A percentile compares a stretch with the other conserved stretches of the same genome.
Conservation (phyloP, 495 filamentous ascomycete species). For the Ramalina peruviana region DNA sequence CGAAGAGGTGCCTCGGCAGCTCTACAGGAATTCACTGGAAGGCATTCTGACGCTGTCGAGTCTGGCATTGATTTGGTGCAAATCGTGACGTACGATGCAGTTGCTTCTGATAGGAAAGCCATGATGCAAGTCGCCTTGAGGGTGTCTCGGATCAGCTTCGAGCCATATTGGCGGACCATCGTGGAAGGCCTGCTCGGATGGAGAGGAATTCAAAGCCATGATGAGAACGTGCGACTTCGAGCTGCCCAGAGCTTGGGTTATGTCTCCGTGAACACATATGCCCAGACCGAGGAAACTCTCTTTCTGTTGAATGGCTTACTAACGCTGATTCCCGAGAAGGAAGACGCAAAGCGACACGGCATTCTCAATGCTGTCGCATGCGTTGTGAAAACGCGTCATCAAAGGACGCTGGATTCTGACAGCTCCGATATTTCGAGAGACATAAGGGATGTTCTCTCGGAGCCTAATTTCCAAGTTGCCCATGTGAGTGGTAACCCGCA, state of each 20-base stretch:
- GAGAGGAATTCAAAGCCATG: constrained; percentile 70
- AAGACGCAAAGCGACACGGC: constrained; percentile 2
- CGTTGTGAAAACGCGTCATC: background rate
- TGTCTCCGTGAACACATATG: constrained; percentile 30
- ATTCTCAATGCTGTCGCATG: constrained; percentile 8
- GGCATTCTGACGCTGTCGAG: constrained; percentile 71
- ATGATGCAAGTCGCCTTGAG: constrained; percentile 59
- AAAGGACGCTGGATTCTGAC: background rate
- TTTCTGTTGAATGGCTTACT: constrained; percentile 1
- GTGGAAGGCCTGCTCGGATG: constrained; percentile 54
- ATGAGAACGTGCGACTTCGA: constrained; percentile 54
- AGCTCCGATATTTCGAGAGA: background rate
- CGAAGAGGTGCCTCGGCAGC: constrained; percentile 83
- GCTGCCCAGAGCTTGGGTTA: constrained; percentile 56
- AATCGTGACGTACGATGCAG: constrained; percentile 81
- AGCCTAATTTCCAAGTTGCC: background rate
- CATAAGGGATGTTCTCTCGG: background rate
- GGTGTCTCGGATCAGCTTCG: constrained; percentile 43
- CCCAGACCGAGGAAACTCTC: background rate
- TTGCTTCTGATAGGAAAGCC: constrained; percentile 72
- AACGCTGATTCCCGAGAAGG: background rate
- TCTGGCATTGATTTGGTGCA: constrained; percentile 78
- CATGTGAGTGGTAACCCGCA: background rate
- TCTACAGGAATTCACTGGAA: constrained; percentile 82
- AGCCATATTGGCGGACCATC: constrained; percentile 56